Base-by-base conservation (phyloP, 2,329 filamentous ascomycete genomes). In the Phaeosphaeria sp. region DNA sequence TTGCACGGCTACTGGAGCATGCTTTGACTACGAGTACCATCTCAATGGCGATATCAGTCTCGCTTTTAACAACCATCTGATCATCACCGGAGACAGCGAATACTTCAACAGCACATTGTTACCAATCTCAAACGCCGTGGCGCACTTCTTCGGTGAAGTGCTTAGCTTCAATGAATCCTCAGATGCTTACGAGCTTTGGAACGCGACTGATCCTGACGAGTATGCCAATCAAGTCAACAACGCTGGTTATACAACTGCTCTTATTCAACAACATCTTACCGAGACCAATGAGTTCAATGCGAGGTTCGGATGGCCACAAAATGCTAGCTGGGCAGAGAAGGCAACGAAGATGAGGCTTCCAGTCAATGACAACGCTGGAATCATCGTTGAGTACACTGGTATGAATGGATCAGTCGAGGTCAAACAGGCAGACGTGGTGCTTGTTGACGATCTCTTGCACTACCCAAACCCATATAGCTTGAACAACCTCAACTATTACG, bases 121-220 rank as follows among this genome's bases (percentile, higher is more conserved):
- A 57, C 87, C 89, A 0, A 82, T 92, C 25, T 87, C 88, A 48
- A 83, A 90, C 59, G 85, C 86, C 0, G 79, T 88, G 42, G 87
- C 88, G 0, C 83, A 84, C 1, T 82, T 90, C 57, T 89, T 85
- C 62, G 80, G 82, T 0, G 81, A 90, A 58, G 60, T 90, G 0
- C 73, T 91, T 1, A 79, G 82, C 46, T 86, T 79, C 63, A 90
- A 91, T 64, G 81, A 83, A 20, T 71, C 73, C 0, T 72, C 72
- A 0, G 68, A 64, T 0, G 59, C 59, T 4, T 77, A 68, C 30
- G 68, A 69, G 25, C 62, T 77, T 1, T 65, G 62, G 62, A 76
- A 92, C 62, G 88, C 90, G 76, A 92, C 90, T 0, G 90, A 92
- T 74, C 90, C 90, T 1, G 87, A 89, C 62, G 89, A 90, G 70